These are phyloP conservation scores for Petrea volubilis DNA, from an alignment of 257 asterid genomes.

Conservation along the genomic window DNA sequence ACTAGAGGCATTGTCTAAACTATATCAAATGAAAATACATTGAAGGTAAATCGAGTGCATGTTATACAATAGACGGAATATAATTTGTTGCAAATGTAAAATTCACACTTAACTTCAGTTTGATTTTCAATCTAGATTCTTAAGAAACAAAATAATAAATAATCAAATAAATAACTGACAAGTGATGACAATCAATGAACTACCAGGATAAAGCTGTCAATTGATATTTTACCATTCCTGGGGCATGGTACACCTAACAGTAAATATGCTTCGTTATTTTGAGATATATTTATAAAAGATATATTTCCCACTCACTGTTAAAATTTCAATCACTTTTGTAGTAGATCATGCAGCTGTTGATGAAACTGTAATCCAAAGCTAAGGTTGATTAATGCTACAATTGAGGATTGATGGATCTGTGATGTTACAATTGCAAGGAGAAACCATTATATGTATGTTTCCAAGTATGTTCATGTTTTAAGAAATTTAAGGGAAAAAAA, in stretches of 20 bases:
- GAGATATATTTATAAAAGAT: neutral
- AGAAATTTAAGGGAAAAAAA: neutral
- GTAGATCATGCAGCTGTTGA: constrained; percentile 1
- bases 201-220: neutral
- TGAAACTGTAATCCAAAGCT: constrained; percentile 22
- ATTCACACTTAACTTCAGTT: constrained; percentile 4
- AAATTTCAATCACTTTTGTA: constrained; percentile 9
- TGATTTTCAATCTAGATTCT: neutral
- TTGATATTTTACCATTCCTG: constrained; percentile 1
- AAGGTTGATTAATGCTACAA: constrained; percentile 1
- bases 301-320: neutral
- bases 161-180: neutral
- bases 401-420: neutral
- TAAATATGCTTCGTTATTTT: neutral
- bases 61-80: neutral
- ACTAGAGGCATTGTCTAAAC: neutral
- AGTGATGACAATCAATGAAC: constrained; percentile 1
- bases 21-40: neutral
- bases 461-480: constrained; percentile 1
- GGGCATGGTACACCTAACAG: constrained; percentile 1
- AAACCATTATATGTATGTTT: neutral
- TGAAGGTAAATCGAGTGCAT: constrained; percentile 10
- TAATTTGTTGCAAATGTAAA: neutral
- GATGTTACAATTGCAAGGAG: neutral
- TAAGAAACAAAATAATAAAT: neutral